Conservation (phyloP, 768 basidiomycete genomes). For the Symmetrospora coprosmae region DNA sequence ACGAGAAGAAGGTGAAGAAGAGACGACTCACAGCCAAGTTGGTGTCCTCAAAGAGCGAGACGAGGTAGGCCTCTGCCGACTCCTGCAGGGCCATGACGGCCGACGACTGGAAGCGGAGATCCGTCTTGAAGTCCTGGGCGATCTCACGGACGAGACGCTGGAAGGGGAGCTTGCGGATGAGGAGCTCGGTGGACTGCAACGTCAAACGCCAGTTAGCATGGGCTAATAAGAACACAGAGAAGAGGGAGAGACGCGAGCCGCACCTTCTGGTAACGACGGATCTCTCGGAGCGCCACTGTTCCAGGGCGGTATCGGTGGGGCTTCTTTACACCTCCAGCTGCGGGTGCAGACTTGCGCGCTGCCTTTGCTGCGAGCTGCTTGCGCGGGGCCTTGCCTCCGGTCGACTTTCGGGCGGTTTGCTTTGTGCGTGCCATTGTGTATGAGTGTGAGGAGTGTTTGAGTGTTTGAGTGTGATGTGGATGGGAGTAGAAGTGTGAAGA, state of each 20-base stretch:
- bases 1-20: not conserved
- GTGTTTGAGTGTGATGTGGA: not conserved
- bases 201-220: too few species aligned
- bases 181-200: constrained; percentile 36
- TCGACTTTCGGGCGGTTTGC: constrained; percentile 26
- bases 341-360: constrained; percentile 67
- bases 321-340: constrained; percentile 86
- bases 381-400: constrained; percentile 76
- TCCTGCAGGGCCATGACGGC: constrained; percentile 47
- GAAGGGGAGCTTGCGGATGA: constrained; percentile 41
- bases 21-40: constrained; percentile 53
- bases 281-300: constrained; percentile 44
- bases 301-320: constrained; percentile 61
- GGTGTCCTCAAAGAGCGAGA: constrained; percentile 42
- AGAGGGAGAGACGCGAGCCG: constrained; percentile 23
- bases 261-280: constrained; percentile 39
- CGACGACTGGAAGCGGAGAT: constrained; percentile 44
- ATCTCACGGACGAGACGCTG: constrained; percentile 50
- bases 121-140: constrained; percentile 61
- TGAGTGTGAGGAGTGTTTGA: not conserved
- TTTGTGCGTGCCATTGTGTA: constrained; percentile 39
- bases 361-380: constrained; percentile 94
- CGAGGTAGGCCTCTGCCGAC: constrained; percentile 46
- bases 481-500: too few species aligned
- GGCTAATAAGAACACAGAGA: not conserved